Evolutionary conservation across 2,329 filamentous ascomycete species (phyloP).

Genomic region (Fusarium coicis): DNA sequence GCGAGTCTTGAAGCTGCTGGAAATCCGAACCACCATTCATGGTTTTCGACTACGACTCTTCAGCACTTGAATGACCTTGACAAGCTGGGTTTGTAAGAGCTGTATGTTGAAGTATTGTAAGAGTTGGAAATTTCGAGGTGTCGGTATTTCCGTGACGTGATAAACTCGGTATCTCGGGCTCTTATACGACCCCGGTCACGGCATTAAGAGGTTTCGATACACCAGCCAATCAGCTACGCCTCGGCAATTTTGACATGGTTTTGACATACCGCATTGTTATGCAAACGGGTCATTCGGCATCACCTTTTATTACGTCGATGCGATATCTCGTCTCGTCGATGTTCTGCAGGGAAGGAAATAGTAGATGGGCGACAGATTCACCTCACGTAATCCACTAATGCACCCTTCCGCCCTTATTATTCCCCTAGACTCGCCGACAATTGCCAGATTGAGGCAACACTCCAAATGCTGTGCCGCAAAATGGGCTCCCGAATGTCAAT

Average conservation of each 20-base stretch:
- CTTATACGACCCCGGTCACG: conserved; percentile 7
- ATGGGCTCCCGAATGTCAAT: not conserved
- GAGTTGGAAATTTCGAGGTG: not conserved
- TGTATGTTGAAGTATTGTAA: too few species aligned
- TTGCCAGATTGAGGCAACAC: not conserved
- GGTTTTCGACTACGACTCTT: too few species aligned
- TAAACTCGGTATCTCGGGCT: conserved; percentile 24
- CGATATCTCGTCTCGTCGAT: not conserved
- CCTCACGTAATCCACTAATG: not conserved
- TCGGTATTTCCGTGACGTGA: not conserved
- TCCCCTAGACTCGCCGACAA: not conserved
- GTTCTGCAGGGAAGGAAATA: not conserved
- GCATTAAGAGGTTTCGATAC: not conserved
- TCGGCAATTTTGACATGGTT: not conserved
- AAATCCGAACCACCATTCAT: not conserved
- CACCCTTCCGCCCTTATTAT: not conserved
- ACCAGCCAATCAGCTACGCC: not conserved
- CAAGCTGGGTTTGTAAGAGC: too few species aligned
- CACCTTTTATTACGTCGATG: not conserved
- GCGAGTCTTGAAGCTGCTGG: conserved; percentile 2
- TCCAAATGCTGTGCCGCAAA: not conserved
- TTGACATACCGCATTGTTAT: too few species aligned
- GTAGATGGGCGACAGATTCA: not conserved
- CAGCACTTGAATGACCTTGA: too few species aligned
- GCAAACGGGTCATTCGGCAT: not conserved